These are phyloP conservation scores for Nakazawaea populi DNA, from an alignment of 805 yeast species.

Conservation along the genomic window DNA sequence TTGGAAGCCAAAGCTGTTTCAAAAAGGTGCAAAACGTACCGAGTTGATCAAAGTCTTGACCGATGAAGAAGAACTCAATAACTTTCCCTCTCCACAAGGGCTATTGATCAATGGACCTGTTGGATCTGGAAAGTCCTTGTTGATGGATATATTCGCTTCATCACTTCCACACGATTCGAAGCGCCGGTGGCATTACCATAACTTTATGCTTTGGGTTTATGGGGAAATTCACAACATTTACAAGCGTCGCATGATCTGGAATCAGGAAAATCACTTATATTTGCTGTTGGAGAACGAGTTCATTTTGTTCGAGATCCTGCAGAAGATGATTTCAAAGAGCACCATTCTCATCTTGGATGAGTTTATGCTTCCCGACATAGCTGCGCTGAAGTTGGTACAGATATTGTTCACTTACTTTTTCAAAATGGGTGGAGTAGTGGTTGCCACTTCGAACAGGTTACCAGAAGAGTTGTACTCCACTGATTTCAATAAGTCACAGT, in stretches of 20 bases:
- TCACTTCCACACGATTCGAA: slow-evolving; percentile 59
- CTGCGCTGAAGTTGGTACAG: slow-evolving; percentile 64
- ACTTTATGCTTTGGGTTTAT: slow-evolving; percentile 64
- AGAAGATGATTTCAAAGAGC: slow-evolving; percentile 50
- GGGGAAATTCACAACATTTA: slow-evolving; percentile 54
- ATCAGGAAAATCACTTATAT: slow-evolving; percentile 26
- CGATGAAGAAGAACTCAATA: slow-evolving; percentile 54
- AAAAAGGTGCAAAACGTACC: slow-evolving; percentile 13
- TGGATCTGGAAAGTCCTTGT: slow-evolving; percentile 72
- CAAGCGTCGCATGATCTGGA: slow-evolving; percentile 29
- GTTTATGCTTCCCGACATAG: slow-evolving; percentile 72
- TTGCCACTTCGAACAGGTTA: slow-evolving; percentile 67
- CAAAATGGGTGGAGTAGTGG: slow-evolving; percentile 68
- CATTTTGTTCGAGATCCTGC: slow-evolving; percentile 60
- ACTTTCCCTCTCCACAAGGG: slow-evolving; percentile 59
- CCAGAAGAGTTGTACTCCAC: slow-evolving; percentile 70
- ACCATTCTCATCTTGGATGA: slow-evolving; percentile 65
- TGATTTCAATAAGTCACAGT: slow-evolving; percentile 53
- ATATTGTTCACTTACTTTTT: slow-evolving; percentile 62
- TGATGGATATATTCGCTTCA: slow-evolving; percentile 66
- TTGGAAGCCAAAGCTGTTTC: slow-evolving; percentile 26
- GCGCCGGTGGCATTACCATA: slow-evolving; percentile 66
- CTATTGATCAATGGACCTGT: slow-evolving; percentile 58
- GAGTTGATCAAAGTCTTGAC: slow-evolving; percentile 45
- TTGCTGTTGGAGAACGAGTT: slow-evolving; percentile 53